Evolutionary conservation across 805 yeast genomes (phyloP).

Genomic region (Metschnikowia anglica): DNA sequence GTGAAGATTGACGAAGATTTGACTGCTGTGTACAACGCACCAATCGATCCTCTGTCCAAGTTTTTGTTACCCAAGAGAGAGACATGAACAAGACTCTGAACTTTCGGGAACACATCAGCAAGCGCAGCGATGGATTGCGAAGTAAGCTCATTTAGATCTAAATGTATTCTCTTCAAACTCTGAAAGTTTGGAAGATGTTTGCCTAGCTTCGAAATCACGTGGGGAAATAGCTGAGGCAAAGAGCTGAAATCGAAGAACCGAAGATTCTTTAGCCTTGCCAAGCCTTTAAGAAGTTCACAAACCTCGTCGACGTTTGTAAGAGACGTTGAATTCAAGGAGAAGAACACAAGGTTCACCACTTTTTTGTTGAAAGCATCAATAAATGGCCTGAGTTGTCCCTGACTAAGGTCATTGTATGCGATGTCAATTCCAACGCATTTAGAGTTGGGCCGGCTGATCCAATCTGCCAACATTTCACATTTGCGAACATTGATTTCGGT

Average conservation of each 20-base stretch:
- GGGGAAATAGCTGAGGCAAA: slow-evolving; percentile 52
- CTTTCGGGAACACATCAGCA: slow-evolving; percentile 46
- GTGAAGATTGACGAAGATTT: slow-evolving; percentile 50
- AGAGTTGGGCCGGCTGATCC: slow-evolving; percentile 46
- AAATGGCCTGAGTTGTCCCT: slow-evolving; percentile 48
- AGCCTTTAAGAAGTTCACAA: slow-evolving; percentile 33
- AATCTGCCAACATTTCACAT: slow-evolving; percentile 42
- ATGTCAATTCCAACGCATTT: slow-evolving; percentile 56
- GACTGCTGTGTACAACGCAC: slow-evolving; percentile 50
- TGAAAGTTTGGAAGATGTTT: slow-evolving; percentile 47
- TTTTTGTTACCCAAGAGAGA: slow-evolving; percentile 53
- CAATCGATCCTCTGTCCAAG: slow-evolving; percentile 45
- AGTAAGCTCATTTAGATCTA: slow-evolving; percentile 52
- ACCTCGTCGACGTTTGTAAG: slow-evolving; percentile 43
- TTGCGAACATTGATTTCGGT: slow-evolving; percentile 47
- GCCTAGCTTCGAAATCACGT: slow-evolving; percentile 43
- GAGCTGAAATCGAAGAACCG: slow-evolving; percentile 55
- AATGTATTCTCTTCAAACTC: slow-evolving; percentile 50
- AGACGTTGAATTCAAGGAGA: slow-evolving; percentile 52
- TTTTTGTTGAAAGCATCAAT: slow-evolving; percentile 40
- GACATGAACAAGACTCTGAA: slow-evolving; percentile 51
- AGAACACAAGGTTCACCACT: slow-evolving; percentile 43
- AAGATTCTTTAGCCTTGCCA: slow-evolving; percentile 40
- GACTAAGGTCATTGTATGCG: slow-evolving; percentile 52
- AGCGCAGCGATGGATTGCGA: slow-evolving; percentile 49